Percentiles rank a stretch among this genome's conserved stretches.
Conservation (phyloP, 2,329 filamentous ascomycete genomes). For the Tolypocladium tundrense region DNA sequence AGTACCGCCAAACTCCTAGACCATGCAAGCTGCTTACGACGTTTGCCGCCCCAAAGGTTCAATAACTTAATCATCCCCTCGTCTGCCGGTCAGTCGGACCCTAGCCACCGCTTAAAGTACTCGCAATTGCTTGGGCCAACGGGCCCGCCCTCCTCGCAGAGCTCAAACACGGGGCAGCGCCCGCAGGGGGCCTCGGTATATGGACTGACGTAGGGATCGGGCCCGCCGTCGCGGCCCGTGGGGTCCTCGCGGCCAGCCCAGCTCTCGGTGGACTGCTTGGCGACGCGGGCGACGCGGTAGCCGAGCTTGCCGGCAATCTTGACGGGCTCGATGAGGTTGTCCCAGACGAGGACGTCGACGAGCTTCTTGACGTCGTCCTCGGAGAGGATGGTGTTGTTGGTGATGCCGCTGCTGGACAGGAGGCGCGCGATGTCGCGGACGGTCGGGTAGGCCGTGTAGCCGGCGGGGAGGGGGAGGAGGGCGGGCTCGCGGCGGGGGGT, state of each 20-base stretch:
- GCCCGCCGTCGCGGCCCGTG: slow-evolving; percentile 25
- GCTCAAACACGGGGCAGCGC: slow-evolving; percentile 81
- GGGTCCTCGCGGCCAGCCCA: slow-evolving; percentile 30
- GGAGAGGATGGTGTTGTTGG: slow-evolving; percentile 59
- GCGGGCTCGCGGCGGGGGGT: slow-evolving; percentile 22
- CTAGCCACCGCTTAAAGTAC: slow-evolving; percentile 83
- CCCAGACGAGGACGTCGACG: slow-evolving; percentile 79
- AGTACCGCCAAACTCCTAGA: slow-evolving; percentile 7
- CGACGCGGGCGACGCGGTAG: slow-evolving; percentile 42
- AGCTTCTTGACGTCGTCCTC: slow-evolving; percentile 76
- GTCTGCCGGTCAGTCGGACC: slow-evolving; percentile 24
- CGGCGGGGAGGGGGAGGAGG: slow-evolving; percentile 47
- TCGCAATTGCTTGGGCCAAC: slow-evolving; percentile 85
- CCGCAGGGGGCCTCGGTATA: slow-evolving; percentile 87
- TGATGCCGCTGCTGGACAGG: slow-evolving; percentile 58
- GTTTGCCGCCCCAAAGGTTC: not conserved
- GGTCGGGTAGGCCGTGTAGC: slow-evolving; percentile 72
- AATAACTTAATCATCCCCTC: not conserved
- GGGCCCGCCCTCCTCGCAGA: slow-evolving; percentile 84
- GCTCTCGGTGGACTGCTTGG: slow-evolving; percentile 31
- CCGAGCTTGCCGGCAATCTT: slow-evolving; percentile 37
- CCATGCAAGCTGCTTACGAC: slow-evolving; percentile 6
- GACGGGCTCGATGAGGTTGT: slow-evolving; percentile 68
- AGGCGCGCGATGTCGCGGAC: slow-evolving; percentile 65
- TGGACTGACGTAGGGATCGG: slow-evolving; percentile 49